Base-by-base conservation (phyloP, 768 basidiomycete species). In the Podaxis mareebaensis region DNA sequence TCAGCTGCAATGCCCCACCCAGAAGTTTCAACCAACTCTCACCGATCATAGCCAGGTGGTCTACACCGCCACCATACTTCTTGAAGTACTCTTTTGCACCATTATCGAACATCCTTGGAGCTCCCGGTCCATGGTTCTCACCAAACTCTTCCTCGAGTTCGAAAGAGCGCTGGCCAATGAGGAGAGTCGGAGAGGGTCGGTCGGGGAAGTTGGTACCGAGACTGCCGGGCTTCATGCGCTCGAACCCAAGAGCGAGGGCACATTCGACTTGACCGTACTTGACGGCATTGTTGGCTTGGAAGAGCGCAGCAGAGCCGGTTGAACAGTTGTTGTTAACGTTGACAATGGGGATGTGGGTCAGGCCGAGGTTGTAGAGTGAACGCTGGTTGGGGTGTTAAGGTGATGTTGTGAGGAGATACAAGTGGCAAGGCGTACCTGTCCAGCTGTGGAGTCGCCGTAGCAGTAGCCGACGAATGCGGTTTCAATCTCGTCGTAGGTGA, bases 321-420 rank as follows among this genome's bases (percentile, higher is more conserved):
- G 92, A 88, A 69, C 92, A 93, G 73, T 92, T 92, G 75, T 94
- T 94, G 78, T 92, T 93, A 48, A 94, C 90, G 68, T 94, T 95
- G 55, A 89, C 82, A 69, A 95, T 88, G 0, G 93, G 92, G 63
- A 95, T 93, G 38, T 86, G 81, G 0, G 92, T 94, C 73, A 94
- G 81, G 20, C 93, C 93, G 46, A 94, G 85, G 71, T 87, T 88
- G 75, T 94, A 95, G 20, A 95, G 78, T 6, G 91, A 86, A 15
- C 92, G 82, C 86, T 94, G 69, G 1, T 53, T 13, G 48, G 30
- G 33, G 49, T 24, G 38, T 36, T 53, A 22, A 61, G 64, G 30
- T 63, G 53, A 60, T 46, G 53, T 39, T 30, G 13, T 4, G 44
- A 51, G 48, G 51, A 46, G 36, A 22, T 39, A 28, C 28, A 48